Evolutionary conservation across 1,139 yeast genomes (phyloP).

Genomic region (Sugiyamaella novakii): DNA sequence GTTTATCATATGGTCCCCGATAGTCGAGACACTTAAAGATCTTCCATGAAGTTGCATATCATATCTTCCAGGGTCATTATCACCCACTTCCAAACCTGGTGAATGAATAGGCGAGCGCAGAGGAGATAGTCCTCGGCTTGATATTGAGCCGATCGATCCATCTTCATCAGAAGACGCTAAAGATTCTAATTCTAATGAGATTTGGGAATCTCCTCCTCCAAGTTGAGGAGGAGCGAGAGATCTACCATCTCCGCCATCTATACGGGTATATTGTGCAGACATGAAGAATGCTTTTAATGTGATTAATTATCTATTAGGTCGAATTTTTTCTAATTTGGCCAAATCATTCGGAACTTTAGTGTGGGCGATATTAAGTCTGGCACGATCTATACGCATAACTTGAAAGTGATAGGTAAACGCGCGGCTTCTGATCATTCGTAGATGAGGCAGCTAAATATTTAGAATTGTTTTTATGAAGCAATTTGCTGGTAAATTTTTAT

Average conservation of each 20-base stretch:
- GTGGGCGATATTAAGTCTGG: not conserved
- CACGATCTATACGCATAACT: constrained; percentile 1
- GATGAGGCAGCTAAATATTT: too few relatives aligned
- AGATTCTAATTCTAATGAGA: constrained; percentile 42
- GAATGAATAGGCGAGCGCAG: constrained; percentile 23
- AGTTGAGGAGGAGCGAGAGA: constrained; percentile 3
- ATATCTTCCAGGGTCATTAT: constrained; percentile 20
- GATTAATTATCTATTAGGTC: not conserved
- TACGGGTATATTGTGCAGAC: constrained; percentile 11
- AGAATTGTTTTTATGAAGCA: too few relatives aligned
- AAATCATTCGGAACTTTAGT: too few relatives aligned
- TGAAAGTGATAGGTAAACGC: too few relatives aligned
- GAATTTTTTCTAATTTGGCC: too few relatives aligned
- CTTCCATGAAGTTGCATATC: constrained; percentile 20
- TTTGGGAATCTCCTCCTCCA: constrained; percentile 31
- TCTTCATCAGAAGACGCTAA: constrained; percentile 40
- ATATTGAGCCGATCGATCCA: constrained; percentile 26
- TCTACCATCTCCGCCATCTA: constrained; percentile 12
- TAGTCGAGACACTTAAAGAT: constrained; percentile 35
- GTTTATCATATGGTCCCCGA: constrained; percentile 38
- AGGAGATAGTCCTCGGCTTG: constrained; percentile 36
- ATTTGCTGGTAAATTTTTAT: too few relatives aligned
- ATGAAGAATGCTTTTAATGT: not conserved
- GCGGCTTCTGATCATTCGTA: too few relatives aligned
- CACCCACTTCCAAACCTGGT: constrained; percentile 14